A percentile compares a stretch with the other conserved stretches of the same genome.
Evolutionary conservation across 2,329 filamentous ascomycete genomes (phyloP).

Genomic region (Orbilia ellipsospora): DNA sequence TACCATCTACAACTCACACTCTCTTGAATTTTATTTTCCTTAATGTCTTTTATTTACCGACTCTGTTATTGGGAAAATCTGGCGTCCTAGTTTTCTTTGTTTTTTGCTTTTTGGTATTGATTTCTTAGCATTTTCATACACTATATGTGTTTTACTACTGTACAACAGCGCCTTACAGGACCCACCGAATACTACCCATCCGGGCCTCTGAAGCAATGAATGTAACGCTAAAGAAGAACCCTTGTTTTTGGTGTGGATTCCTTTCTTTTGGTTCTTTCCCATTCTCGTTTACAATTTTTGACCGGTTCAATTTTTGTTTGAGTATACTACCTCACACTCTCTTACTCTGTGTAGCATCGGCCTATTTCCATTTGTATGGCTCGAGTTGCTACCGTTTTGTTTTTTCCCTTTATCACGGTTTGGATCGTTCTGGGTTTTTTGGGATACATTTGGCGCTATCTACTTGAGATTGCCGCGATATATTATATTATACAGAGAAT

Average conservation of each 20-base stretch:
- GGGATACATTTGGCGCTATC: too few species aligned
- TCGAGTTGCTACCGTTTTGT: too few species aligned
- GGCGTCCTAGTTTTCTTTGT: conserved; percentile 19
- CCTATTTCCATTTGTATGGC: conserved; percentile 6
- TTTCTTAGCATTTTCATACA: too few species aligned
- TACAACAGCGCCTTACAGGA: conserved; percentile 49
- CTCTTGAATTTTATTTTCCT: conserved; percentile 19
- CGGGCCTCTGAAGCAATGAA: background rate
- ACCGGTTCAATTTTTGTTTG: conserved; percentile 40
- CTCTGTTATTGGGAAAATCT: conserved; percentile 9
- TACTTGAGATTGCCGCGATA: too few species aligned
- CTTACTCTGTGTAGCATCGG: conserved; percentile 1
- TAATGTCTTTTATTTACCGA: conserved; percentile 10
- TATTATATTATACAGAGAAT: too few species aligned
- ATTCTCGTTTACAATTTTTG: conserved; percentile 47
- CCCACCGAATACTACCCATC: background rate
- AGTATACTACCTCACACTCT: background rate
- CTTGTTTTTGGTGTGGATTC: conserved; percentile 4
- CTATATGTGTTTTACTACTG: conserved; percentile 2
- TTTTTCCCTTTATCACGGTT: too few species aligned
- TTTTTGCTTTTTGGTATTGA: background rate
- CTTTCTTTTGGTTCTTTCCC: conserved; percentile 7
- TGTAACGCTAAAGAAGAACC: conserved; percentile 17
- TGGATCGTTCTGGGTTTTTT: too few species aligned
- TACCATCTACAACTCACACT: conserved; percentile 7